Evolutionary conservation across 2,329 filamentous ascomycete species (phyloP).

Genomic region (Aspergillus pseudoglaucus): DNA sequence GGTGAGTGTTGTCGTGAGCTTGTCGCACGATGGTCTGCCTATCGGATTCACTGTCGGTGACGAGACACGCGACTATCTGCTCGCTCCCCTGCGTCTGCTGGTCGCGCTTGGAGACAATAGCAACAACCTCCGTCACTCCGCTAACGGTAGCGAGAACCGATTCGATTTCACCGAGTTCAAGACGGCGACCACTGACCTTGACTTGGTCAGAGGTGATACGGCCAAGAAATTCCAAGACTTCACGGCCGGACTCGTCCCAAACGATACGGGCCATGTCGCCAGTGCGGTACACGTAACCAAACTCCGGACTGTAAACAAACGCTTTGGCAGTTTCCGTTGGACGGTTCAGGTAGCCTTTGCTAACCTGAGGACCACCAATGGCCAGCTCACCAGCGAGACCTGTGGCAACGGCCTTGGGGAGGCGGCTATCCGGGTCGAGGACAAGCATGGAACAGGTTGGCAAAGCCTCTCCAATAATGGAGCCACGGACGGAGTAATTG

Average conservation of each 20-base stretch:
- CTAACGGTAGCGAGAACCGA: slow-evolving; percentile 17
- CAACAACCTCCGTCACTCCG: slow-evolving; percentile 18
- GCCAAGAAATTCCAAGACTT: slow-evolving; percentile 67
- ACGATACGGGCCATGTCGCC: slow-evolving; percentile 50
- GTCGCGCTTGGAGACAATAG: slow-evolving; percentile 15
- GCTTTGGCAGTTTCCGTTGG: slow-evolving; percentile 18
- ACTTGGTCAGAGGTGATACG: slow-evolving; percentile 73
- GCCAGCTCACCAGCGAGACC: slow-evolving; percentile 41
- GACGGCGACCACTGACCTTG: slow-evolving; percentile 75
- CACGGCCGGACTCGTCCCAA: slow-evolving; percentile 48
- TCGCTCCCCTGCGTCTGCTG: slow-evolving; percentile 14
- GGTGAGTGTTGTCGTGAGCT: slow-evolving; percentile 8
- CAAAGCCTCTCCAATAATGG: slow-evolving; percentile 32
- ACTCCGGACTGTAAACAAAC: slow-evolving; percentile 19
- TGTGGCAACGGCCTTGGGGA: slow-evolving; percentile 31
- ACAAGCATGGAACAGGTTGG: slow-evolving; percentile 30
- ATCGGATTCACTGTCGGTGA: slow-evolving; percentile 3
- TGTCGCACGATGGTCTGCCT: slow-evolving; percentile 10
- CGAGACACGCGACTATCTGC: slow-evolving; percentile 21
- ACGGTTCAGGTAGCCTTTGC: slow-evolving; percentile 23
- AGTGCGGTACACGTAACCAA: slow-evolving; percentile 45
- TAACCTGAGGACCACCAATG: slow-evolving; percentile 31
- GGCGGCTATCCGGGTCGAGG: slow-evolving; percentile 15
- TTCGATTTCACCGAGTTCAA: slow-evolving; percentile 74
- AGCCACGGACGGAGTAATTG: slow-evolving; percentile 19